A percentile compares a stretch with the other conserved stretches of the same genome.
phyloP scores from a whole-genome alignment of 1,284 basidiomycete genomes.

The Stygiomarasmius scandens region DNA sequence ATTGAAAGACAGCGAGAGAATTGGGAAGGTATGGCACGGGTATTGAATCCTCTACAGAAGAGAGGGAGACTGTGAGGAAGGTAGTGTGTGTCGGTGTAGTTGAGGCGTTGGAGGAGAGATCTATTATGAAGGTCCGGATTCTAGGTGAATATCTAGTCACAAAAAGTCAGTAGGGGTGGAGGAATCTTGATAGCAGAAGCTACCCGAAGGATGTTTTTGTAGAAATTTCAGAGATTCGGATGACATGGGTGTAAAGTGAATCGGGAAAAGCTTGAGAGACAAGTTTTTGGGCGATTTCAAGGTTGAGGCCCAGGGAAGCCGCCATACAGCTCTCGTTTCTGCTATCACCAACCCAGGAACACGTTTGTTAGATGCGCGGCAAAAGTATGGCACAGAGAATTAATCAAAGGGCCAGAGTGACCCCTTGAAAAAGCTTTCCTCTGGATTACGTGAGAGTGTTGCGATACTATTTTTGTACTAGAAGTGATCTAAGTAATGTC shows the following conservation, averaged over 20 bases:
- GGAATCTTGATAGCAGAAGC: background rate
- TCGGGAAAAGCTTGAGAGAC: conserved; percentile 5
- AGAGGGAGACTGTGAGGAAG: conserved; percentile 8
- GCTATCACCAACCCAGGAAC: too few relatives aligned
- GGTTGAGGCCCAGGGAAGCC: conserved; percentile 3
- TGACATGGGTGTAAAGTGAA: background rate
- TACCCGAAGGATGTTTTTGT: conserved; percentile 12
- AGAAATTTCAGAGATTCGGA: conserved; percentile 1
- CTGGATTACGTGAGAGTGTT: too few relatives aligned
- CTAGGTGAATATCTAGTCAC: conserved; percentile 9
- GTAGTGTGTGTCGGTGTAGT: conserved; percentile 11
- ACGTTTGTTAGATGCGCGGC: too few relatives aligned
- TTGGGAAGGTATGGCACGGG: conserved; percentile 8
- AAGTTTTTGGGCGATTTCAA: conserved; percentile 10
- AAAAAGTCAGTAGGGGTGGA: background rate
- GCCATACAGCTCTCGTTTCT: background rate
- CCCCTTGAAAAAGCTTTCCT: too few relatives aligned
- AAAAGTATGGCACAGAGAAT: too few relatives aligned
- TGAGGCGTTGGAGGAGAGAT: conserved; percentile 9
- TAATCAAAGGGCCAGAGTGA: too few relatives aligned
- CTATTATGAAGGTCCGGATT: conserved; percentile 10
- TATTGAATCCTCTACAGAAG: background rate
- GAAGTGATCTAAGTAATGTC: too few relatives aligned
- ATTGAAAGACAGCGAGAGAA: conserved; percentile 6
- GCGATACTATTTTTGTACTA: too few relatives aligned